A percentile compares a stretch with the other conserved stretches of the same genome.
phyloP scores from a whole-genome alignment of 2,329 filamentous ascomycete genomes.

The Tolypocladium endophyticum region DNA sequence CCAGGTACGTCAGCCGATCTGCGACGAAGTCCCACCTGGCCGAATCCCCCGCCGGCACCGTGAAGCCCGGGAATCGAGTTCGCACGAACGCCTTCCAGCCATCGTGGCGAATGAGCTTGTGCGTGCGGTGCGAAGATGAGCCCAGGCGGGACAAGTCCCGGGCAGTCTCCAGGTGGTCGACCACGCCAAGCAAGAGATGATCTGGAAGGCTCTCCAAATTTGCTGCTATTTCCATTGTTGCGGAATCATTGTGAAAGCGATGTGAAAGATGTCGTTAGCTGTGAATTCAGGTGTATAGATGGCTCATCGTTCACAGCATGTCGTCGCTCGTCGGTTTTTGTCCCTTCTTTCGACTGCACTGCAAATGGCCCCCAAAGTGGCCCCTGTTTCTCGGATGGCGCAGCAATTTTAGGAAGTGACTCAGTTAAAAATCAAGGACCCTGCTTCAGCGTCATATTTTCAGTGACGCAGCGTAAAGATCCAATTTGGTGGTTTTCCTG shows the following conservation, averaged over 20 bases:
- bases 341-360: background rate
- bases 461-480: background rate
- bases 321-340: background rate
- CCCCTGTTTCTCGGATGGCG: background rate
- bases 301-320: background rate
- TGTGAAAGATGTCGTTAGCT: background rate
- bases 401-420: background rate
- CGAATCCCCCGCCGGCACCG: constrained; percentile 15
- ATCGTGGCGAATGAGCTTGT: constrained; percentile 25
- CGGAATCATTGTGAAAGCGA: background rate
- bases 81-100: constrained; percentile 42
- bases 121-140: constrained; percentile 26
- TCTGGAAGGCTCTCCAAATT: constrained; percentile 34
- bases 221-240: constrained; percentile 11
- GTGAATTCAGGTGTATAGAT: background rate
- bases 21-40: constrained; percentile 28
- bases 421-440: background rate
- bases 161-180: constrained; percentile 36
- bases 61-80: constrained; percentile 30
- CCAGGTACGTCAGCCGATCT: constrained; percentile 36
- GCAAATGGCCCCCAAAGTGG: no score
- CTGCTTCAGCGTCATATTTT: background rate
- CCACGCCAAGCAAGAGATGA: constrained; percentile 38
- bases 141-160: constrained; percentile 33
- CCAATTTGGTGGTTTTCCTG: background rate